Evolutionary conservation across 805 yeast genomes (phyloP), one percentile per base, ranked within the genome.

Genomic region (Candida chilensis): DNA sequence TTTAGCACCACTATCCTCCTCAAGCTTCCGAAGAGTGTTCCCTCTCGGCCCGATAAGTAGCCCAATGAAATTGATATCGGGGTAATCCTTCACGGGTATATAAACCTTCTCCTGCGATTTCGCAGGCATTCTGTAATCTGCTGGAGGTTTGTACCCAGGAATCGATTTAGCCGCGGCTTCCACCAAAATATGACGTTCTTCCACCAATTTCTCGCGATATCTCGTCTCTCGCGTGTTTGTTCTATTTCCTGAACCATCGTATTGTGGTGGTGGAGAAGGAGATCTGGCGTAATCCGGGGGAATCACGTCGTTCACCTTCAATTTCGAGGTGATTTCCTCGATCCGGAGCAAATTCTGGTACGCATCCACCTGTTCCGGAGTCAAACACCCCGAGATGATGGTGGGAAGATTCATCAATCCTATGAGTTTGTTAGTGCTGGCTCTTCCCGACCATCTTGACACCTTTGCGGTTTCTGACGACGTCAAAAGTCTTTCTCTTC

Each of bases 31-130:
- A 42, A 90, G 57, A 0, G 96, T 90, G 43, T 82, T 80, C 16
- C 97, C 99, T 62, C 99, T 77, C 19, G 99, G 98, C 0, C 99
- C 99, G 29, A 92, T 54, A 14, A 92, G 57, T 31, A 82, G 64
- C 0, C 99, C 99, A 31, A 92, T 83, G 48, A 90, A 90, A 55
- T 92, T 92, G 42, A 92, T 79, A 30, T 81, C 90, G 0, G 97
- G 96, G 56, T 86, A 79, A 36, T 85, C 90, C 24, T 76, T 70
- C 3, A 74, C 83, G 1, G 97, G 97, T 10, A 92, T 71, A 49
- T 73, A 88, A 30, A 85, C 67, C 56, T 88, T 92, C 42, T 88
- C 95, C 27, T 69, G 66, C 5, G 86, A 76, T 41, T 73, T 78
- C 3, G 57, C 50, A 6, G 81, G 78, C 21, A 83, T 83, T 35